A percentile compares a stretch with the other conserved stretches of the same genome.
These are phyloP conservation scores for Fraxinus anomala DNA, from an alignment of 257 asterid genomes.

Conservation along the genomic window DNA sequence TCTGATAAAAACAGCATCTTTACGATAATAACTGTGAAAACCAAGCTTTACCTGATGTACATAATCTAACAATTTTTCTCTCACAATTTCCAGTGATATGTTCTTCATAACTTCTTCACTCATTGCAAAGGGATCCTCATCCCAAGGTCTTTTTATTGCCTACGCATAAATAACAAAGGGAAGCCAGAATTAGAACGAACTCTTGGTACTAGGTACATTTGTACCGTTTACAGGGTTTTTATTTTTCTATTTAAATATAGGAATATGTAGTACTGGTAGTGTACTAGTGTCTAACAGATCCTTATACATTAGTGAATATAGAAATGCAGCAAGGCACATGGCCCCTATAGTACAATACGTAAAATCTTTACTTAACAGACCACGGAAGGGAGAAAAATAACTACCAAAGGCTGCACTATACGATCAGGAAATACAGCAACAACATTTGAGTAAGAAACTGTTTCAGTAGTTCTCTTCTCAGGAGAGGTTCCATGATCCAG, in stretches of 20 bases:
- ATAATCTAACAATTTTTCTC: conserved; percentile 78
- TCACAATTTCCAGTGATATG: conserved; percentile 82
- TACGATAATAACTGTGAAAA: conserved; percentile 14
- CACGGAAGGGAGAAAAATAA: conserved; percentile 1
- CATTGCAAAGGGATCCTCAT: conserved; percentile 85
- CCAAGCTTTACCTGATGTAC: conserved; percentile 77
- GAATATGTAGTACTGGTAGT: not conserved
- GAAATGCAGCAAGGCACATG: not conserved
- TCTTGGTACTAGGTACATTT: not conserved
- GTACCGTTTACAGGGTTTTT: conserved; percentile 8
- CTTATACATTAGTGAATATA: not conserved
- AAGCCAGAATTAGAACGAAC: not conserved
- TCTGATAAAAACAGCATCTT: not conserved
- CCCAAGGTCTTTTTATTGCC: conserved; percentile 92
- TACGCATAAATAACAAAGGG: conserved; percentile 33
- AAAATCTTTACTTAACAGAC: conserved; percentile 1
- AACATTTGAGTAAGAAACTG: not conserved
- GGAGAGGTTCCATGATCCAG: not conserved
- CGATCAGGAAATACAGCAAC: not conserved
- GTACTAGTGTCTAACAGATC: not conserved
- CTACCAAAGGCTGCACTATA: not conserved
- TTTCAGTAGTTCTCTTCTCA: not conserved
- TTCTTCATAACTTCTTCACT: conserved; percentile 94
- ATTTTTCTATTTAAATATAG: conserved; percentile 7
- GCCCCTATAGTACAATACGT: not conserved